Conservation (phyloP, 805 yeast genomes). For the Candida coquimbonensis region DNA sequence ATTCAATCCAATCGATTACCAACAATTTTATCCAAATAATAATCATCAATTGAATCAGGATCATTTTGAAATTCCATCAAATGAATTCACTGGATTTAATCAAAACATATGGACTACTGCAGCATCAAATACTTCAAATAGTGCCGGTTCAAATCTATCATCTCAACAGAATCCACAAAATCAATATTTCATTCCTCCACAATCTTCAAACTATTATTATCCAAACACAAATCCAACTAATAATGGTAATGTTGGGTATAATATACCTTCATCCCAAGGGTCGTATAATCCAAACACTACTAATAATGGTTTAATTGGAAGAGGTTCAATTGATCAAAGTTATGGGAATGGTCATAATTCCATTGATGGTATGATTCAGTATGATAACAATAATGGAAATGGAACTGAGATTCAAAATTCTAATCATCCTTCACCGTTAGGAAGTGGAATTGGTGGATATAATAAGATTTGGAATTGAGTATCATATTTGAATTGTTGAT, state of each 20-base stretch:
- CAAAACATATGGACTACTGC: conserved; percentile 11
- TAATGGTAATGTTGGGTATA: conserved; percentile 1
- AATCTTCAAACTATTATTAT: neutral
- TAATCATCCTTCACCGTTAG: too few relatives aligned
- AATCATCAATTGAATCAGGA: neutral
- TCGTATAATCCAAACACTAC: neutral
- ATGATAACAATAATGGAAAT: neutral
- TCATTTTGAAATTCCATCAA: conserved; percentile 1
- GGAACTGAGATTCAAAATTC: too few relatives aligned
- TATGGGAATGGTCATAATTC: conserved; percentile 1
- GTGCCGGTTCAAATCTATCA: too few relatives aligned
- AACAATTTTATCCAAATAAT: neutral
- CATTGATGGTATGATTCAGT: conserved; percentile 1
- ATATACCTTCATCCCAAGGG: conserved; percentile 5
- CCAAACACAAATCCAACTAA: neutral
- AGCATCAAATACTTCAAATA: neutral
- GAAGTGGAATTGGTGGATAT: neutral
- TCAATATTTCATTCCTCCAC: neutral
- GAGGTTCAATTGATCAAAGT: too few relatives aligned
- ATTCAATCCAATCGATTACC: neutral
- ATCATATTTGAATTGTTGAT: too few relatives aligned
- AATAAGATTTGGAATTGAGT: too few relatives aligned
- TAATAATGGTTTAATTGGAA: too few relatives aligned
- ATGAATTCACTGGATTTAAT: conserved; percentile 9
- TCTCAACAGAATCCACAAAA: too few relatives aligned